These are phyloP conservation scores for Podila clonocystis DNA, from an alignment of 192 early-diverging fungal species.

Conservation along the genomic window DNA sequence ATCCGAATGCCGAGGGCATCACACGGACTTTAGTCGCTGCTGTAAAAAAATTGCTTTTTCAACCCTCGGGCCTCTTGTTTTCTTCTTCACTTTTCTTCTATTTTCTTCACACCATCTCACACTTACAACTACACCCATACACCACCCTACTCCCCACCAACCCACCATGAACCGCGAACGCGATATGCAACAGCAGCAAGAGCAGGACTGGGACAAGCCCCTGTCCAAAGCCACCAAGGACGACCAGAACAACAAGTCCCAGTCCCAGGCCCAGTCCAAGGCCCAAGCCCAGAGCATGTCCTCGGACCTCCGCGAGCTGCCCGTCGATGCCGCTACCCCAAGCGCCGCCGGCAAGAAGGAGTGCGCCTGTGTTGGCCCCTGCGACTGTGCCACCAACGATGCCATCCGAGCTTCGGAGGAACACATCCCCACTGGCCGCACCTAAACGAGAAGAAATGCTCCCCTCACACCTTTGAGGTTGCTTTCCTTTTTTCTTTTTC, in stretches of 20 bases:
- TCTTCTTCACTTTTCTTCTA: too few relatives aligned
- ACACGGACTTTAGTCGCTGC: too few relatives aligned
- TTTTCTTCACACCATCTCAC: too few relatives aligned
- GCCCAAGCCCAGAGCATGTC: neutral
- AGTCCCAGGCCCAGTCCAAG: neutral
- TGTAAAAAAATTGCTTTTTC: too few relatives aligned
- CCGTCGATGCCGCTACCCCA: neutral
- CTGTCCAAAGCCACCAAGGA: neutral
- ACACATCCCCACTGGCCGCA: neutral
- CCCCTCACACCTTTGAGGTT: neutral
- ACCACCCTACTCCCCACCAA: too few relatives aligned
- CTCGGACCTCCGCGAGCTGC: slow-evolving; percentile 1
- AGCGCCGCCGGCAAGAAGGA: neutral
- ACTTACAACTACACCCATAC: too few relatives aligned
- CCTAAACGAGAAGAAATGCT: neutral
- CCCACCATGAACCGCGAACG: neutral
- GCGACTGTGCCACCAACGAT: slow-evolving; percentile 5
- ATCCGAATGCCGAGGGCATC: too few relatives aligned
- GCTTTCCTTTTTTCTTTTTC: neutral
- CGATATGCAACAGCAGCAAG: neutral
- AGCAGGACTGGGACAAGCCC: slow-evolving; percentile 2
- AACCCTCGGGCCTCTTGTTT: too few relatives aligned
- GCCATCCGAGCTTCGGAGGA: neutral
- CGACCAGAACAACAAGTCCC: too few relatives aligned
- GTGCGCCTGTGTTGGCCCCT: neutral